Evolutionary conservation across 192 early-diverging fungal species (phyloP).

Genomic region (Allomyces javanicus): DNA sequence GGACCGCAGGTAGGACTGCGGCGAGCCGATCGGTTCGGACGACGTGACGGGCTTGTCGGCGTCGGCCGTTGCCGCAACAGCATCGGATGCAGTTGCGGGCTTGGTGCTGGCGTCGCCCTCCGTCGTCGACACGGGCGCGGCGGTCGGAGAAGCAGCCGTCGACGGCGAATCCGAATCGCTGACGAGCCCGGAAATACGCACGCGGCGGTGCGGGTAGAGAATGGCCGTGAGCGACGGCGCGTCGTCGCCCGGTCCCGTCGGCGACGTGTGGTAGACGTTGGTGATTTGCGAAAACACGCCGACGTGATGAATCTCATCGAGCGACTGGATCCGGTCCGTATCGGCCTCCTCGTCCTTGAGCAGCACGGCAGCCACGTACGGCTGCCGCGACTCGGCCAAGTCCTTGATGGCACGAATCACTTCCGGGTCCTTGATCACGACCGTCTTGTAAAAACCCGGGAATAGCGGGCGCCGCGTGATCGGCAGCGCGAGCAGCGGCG

Average conservation of each 20-base stretch:
- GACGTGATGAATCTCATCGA: conserved; percentile 64
- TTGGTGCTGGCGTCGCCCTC: no score
- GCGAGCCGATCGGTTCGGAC: background rate
- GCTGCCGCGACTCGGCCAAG: conserved; percentile 73
- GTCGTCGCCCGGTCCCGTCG: conserved; percentile 43
- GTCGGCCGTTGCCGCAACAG: background rate
- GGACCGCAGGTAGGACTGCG: background rate
- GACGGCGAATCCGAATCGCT: background rate
- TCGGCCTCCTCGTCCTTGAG: conserved; percentile 77
- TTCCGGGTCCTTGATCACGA: conserved; percentile 85
- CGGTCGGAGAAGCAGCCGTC: no score
- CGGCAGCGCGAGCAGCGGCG: conserved; percentile 82
- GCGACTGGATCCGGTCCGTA: conserved; percentile 51
- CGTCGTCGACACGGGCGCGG: no score
- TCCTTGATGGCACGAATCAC: conserved; percentile 83
- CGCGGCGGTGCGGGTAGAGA: conserved; percentile 84
- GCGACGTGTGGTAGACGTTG: conserved; percentile 53
- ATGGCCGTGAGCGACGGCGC: conserved; percentile 61
- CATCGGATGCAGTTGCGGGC: no score
- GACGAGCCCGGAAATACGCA: conserved; percentile 53
- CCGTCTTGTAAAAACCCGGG: conserved; percentile 94
- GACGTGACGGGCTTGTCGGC: background rate
- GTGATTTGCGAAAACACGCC: conserved; percentile 97
- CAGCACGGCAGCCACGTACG: conserved; percentile 92
- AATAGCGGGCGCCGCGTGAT: conserved; percentile 83